phyloP scores from a whole-genome alignment of 108 stramenopile genomes.

The Pseudonitzschia multiseries region DNA sequence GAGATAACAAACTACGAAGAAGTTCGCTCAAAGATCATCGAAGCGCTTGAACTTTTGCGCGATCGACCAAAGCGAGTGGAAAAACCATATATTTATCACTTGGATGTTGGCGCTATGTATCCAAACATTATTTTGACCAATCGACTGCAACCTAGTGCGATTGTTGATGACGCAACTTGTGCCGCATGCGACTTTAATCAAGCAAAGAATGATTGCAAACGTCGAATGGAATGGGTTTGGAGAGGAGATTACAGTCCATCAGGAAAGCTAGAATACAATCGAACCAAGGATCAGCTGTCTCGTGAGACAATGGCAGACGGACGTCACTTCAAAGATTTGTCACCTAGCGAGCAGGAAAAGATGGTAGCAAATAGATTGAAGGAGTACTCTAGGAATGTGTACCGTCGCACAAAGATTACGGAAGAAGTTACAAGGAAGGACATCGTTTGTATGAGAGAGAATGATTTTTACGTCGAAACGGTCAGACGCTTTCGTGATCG shows the following conservation, averaged over 20 bases:
- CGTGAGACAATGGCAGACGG: slow-evolving; percentile 76
- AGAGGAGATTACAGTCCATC: slow-evolving; percentile 95
- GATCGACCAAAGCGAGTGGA: slow-evolving; percentile 92
- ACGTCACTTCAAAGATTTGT: slow-evolving; percentile 73
- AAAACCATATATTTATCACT: slow-evolving; percentile 94
- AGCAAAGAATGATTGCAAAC: slow-evolving; percentile 92
- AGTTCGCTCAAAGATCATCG: slow-evolving; percentile 86
- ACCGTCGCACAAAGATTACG: slow-evolving; percentile 96
- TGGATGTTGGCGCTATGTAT: slow-evolving; percentile 99
- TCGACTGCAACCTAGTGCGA: slow-evolving; percentile 96
- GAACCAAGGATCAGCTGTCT: slow-evolving; percentile 86
- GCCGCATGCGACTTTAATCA: slow-evolving; percentile 98
- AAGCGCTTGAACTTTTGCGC: slow-evolving; percentile 91
- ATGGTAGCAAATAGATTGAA: slow-evolving; percentile 84
- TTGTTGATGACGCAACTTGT: slow-evolving; percentile 94
- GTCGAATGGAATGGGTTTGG: slow-evolving; percentile 98
- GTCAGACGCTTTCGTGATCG: slow-evolving; percentile 98
- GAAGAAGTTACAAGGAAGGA: slow-evolving; percentile 87
- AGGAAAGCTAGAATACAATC: slow-evolving; percentile 80
- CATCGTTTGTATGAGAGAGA: slow-evolving; percentile 98
- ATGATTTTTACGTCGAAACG: slow-evolving; percentile 98
- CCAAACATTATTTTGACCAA: slow-evolving; percentile 99
- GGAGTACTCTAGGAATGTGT: slow-evolving; percentile 93
- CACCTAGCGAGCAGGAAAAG: slow-evolving; percentile 79
- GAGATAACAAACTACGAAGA: slow-evolving; percentile 96